phyloP scores from a whole-genome alignment of 495 filamentous ascomycete genomes.

The Penicillium soppii region DNA sequence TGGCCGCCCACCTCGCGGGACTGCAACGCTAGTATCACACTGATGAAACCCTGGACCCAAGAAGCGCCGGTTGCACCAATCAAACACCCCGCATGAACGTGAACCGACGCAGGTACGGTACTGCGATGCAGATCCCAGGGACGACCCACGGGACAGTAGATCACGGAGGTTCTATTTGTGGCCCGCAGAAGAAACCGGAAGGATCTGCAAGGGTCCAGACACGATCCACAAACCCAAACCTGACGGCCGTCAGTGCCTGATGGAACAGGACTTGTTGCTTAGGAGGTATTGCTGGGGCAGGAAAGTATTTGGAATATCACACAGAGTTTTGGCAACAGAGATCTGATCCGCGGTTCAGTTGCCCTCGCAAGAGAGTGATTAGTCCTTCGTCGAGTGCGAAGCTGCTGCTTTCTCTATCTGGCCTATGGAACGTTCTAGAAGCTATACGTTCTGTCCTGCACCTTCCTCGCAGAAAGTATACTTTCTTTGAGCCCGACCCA shows the following conservation, averaged over 20 bases:
- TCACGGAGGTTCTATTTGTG: neutral
- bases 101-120: neutral
- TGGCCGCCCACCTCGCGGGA: neutral
- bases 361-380: neutral
- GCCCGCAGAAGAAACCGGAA: neutral
- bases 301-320: neutral
- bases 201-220: neutral
- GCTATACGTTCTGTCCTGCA: neutral
- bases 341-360: neutral
- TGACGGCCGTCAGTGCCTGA: neutral
- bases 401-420: neutral
- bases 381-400: neutral
- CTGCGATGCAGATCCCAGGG: neutral
- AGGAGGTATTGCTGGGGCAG: conserved; percentile 1
- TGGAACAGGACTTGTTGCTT: neutral
- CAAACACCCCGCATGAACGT: neutral
- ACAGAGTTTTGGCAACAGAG: neutral
- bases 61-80: neutral
- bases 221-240: neutral
- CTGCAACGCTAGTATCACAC: neutral
- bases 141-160: conserved; percentile 1
- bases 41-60: neutral
- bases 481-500: neutral
- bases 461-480: neutral
- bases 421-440: neutral